Evolutionary conservation across 768 basidiomycete species (phyloP), one percentile per base, ranked within the genome.

Genomic region (Chiua virens): DNA sequence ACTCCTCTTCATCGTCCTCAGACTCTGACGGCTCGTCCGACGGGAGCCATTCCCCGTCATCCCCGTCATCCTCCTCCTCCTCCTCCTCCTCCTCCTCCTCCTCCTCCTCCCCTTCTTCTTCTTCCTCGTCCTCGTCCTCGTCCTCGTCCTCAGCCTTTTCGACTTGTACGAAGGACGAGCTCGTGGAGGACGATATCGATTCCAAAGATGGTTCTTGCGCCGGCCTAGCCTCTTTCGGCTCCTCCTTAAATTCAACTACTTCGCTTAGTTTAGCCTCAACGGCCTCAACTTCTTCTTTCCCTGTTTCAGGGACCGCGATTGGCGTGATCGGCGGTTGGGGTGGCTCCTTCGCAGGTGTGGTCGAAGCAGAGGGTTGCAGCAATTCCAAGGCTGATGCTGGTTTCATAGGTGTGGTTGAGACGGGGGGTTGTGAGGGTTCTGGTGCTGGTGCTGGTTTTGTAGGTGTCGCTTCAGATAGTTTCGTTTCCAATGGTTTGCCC

Each of bases 161-260:
- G 8, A 61, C 21, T 68, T 66, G 23, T 64, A 64, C 21, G 54
- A 77, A 82, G 6, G 81, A 81, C 42, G 79, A 79, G 27, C 67
- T 62, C 25, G 59, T 57, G 8, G 63, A 59, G 8, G 78, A 80
- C n/a, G 71, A 78, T 40, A 78, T 64, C 30, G 67, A 74, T 22
- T 60, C 66, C 40, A 57, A 47, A 1, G 65, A 67, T 30, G 53
- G 47, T 28, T 58, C 54, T 21, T 51, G 56, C 25, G 40, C 23
- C 10, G 20, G 20, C n/a, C 53, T 11, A 14, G 46, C 20, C 14
- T 53, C 59, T 5, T 48, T 21, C n/a, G 39, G 28, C 8, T 47
- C 56, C n/a, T 50, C 61, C 35, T 59, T 55, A 21, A 21, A 42
- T 21, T 38, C 45, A 27, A 17, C 34, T 15, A 28, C 42, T 28